Percentiles rank a stretch among this genome's conserved stretches.
Evolutionary conservation across 2,329 filamentous ascomycete species (phyloP).

Genomic region (Myrmaecium sp.): DNA sequence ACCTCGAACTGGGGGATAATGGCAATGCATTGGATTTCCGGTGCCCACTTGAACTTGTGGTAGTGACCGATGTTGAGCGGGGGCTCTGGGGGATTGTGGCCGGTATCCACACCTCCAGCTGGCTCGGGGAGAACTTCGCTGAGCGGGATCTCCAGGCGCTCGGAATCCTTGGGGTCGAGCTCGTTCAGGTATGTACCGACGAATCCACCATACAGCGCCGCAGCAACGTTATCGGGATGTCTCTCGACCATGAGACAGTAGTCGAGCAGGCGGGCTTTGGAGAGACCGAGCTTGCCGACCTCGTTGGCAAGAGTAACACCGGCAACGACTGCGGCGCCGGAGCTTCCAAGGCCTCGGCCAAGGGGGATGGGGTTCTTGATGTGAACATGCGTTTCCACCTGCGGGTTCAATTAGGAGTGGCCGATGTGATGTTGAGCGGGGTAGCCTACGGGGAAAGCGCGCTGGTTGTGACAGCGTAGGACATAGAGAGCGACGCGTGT

Average conservation of each 20-base stretch:
- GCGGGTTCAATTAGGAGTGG: too few species aligned
- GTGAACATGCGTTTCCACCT: slow-evolving; percentile 85
- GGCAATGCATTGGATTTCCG: slow-evolving; percentile 89
- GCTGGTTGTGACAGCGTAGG: slow-evolving; percentile 75
- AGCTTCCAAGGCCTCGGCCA: slow-evolving; percentile 83
- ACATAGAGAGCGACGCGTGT: slow-evolving; percentile 91
- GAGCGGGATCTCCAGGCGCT: slow-evolving; percentile 81
- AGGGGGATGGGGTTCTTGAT: slow-evolving; percentile 92
- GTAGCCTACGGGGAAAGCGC: slow-evolving; percentile 70
- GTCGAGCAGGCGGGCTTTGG: slow-evolving; percentile 72
- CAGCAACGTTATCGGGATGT: slow-evolving; percentile 49
- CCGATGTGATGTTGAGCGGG: too few species aligned
- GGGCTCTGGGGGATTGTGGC: slow-evolving; percentile 71
- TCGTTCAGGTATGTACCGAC: slow-evolving; percentile 95
- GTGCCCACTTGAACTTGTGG: slow-evolving; percentile 86
- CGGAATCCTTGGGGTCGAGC: slow-evolving; percentile 72
- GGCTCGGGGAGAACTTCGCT: slow-evolving; percentile 84
- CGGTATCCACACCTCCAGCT: slow-evolving; percentile 81
- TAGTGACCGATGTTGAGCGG: slow-evolving; percentile 87
- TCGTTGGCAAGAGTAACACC: slow-evolving; percentile 88
- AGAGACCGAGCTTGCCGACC: slow-evolving; percentile 62
- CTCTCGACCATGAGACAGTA: slow-evolving; percentile 86
- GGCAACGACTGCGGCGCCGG: slow-evolving; percentile 85
- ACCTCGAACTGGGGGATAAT: slow-evolving; percentile 96
- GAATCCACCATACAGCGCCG: slow-evolving; percentile 88